Evolutionary conservation across 345 rosid genomes (phyloP).

Genomic region (Schrenkiella parvula): DNA sequence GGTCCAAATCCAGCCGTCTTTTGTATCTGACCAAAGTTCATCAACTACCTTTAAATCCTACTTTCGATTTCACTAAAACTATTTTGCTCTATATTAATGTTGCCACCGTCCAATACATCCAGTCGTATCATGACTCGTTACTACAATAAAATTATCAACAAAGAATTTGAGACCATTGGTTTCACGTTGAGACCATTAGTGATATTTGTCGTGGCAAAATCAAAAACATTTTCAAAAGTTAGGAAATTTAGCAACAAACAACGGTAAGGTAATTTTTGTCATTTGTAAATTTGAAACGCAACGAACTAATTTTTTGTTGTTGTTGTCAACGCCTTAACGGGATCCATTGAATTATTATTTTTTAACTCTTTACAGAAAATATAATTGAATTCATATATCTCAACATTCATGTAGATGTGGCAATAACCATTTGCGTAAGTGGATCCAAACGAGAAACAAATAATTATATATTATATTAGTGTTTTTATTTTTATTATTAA

Average conservation of each 20-base stretch:
- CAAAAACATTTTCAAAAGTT: too few relatives aligned
- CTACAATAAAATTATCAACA: neutral
- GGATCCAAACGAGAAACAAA: neutral
- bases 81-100: neutral
- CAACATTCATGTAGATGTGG: neutral
- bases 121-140: neutral
- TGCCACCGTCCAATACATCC: constrained; percentile 26
- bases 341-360: neutral
- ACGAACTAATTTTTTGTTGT: neutral
- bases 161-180: neutral
- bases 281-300: neutral
- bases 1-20: constrained; percentile 30
- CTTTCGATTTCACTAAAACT: constrained; percentile 1
- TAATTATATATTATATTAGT: neutral
- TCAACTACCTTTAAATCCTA: constrained; percentile 8
- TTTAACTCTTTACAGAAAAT: neutral
- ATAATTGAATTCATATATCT: neutral
- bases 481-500: neutral
- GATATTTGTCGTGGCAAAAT: neutral
- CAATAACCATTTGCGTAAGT: neutral
- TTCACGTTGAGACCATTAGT: neutral
- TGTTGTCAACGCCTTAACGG: neutral
- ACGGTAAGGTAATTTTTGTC: neutral
- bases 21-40: constrained; percentile 19
- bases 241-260: neutral